phyloP scores from a whole-genome alignment of 306 rosid genomes.

The Vigna radiata region DNA sequence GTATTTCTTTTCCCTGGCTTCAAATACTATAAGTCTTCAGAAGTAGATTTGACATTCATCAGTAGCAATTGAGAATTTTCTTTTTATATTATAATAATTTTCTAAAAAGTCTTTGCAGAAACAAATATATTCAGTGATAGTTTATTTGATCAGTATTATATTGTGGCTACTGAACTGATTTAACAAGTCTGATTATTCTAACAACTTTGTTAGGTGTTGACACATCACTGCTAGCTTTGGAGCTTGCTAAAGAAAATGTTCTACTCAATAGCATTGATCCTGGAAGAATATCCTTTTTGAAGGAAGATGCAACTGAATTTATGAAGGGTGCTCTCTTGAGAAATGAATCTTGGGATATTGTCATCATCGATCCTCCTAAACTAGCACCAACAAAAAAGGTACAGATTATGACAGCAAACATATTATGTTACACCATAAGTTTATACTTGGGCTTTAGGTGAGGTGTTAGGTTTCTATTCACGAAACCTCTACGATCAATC shows the following conservation, averaged over 20 bases:
- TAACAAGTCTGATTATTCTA: constrained; percentile 36
- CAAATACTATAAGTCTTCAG: not conserved
- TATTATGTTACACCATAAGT: constrained; percentile 3
- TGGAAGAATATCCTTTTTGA: constrained; percentile 69
- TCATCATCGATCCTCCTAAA: constrained; percentile 94
- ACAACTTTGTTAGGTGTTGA: constrained; percentile 68
- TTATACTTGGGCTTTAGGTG: constrained; percentile 14
- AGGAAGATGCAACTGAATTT: constrained; percentile 74
- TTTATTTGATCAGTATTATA: not conserved
- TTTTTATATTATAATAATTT: not conserved
- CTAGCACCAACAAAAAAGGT: constrained; percentile 91
- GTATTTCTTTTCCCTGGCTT: constrained; percentile 16
- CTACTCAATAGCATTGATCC: constrained; percentile 79
- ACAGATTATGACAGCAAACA: not conserved
- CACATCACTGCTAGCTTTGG: constrained; percentile 79
- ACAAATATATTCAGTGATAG: not conserved
- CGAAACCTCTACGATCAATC: too few relatives aligned
- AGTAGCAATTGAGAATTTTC: constrained; percentile 19
- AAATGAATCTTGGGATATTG: constrained; percentile 83
- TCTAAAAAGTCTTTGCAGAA: constrained; percentile 2
- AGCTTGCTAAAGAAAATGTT: constrained; percentile 87
- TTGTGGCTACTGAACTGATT: constrained; percentile 17
- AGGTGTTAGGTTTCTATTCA: not conserved
- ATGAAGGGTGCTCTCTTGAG: constrained; percentile 83
- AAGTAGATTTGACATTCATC: constrained; percentile 27